Percentiles rank a stretch among this genome's conserved stretches.
Conservation (phyloP, 495 filamentous ascomycete genomes). For the Niebla homalea region DNA sequence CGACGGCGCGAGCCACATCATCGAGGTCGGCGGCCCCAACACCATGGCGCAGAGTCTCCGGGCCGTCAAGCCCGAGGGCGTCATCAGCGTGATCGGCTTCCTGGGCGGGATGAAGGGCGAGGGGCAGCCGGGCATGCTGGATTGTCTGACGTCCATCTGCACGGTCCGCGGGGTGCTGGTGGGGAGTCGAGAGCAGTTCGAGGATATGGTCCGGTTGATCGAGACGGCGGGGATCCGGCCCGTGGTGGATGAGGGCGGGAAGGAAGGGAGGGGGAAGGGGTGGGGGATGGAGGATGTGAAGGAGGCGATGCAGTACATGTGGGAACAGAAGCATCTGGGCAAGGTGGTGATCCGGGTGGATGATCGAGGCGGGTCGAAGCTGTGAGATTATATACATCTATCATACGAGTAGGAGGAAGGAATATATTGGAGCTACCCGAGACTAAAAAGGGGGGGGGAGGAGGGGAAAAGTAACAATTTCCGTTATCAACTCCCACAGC, state of each 20-base stretch:
- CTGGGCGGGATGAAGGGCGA: slow-evolving; percentile 35
- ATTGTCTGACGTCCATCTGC: slow-evolving; percentile 29
- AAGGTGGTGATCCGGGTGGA: slow-evolving; percentile 45
- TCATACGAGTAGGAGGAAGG: too few relatives aligned
- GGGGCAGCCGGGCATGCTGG: slow-evolving; percentile 27
- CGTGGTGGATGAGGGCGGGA: slow-evolving; percentile 38
- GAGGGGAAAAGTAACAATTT: too few relatives aligned
- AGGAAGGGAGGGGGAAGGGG: slow-evolving; percentile 20
- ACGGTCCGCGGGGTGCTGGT: slow-evolving; percentile 39
- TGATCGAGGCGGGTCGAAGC: slow-evolving; percentile 8
- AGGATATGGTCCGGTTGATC: slow-evolving; percentile 44
- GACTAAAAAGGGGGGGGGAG: too few relatives aligned
- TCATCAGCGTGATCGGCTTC: slow-evolving; percentile 57
- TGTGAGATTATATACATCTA: neutral
- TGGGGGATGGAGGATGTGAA: slow-evolving; percentile 43
- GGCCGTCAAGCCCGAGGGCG: slow-evolving; percentile 52
- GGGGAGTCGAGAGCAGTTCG: slow-evolving; percentile 35
- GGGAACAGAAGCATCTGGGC: slow-evolving; percentile 48
- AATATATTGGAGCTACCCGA: too few relatives aligned
- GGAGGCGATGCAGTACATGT: slow-evolving; percentile 34
- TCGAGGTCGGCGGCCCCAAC: slow-evolving; percentile 54
- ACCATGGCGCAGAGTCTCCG: slow-evolving; percentile 51
- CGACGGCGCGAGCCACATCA: slow-evolving; percentile 44
- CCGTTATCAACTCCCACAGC: too few relatives aligned
- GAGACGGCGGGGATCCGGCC: slow-evolving; percentile 55